Evolutionary conservation across 2,329 filamentous ascomycete genomes (phyloP), one percentile per base, ranked within the genome.

Genomic region (Microdochium trichocladiopsis): DNA sequence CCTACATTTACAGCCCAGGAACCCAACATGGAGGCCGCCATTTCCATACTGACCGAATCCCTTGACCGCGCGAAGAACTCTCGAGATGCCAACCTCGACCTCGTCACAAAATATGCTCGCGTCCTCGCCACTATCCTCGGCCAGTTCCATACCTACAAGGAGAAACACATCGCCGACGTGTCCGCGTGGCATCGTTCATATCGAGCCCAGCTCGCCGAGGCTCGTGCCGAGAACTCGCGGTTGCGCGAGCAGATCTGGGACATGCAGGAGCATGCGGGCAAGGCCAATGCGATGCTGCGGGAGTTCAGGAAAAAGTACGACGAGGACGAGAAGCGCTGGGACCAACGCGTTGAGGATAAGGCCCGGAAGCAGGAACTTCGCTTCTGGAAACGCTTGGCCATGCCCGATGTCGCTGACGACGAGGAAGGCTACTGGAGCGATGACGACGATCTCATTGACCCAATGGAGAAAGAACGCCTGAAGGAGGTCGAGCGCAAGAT

Each of bases 171-270:
- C 47, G 70, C 72, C 49, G 83, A 86, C 61, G 79, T 84, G 18
- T 73, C 79, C 5, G 68, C 79, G 22, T 87, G 83, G 83, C 83
- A 87, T 69, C 79, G 77, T 52, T 83, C 79, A 53, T 87, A 87
- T 71, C 79, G 83, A 8, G 69, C 75, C 24, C 83, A 86, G 68
- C 76, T 87, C 36, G 81, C 82, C 58, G 81, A 84, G 61, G 81
- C 83, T 48, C 81, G 83, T 4, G 79, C 79, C 57, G 83, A 86
- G 69, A 86, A 86, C 61, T 74, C 74, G 55, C 74, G 76, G 2
- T 73, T 86, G 50, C 79, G 83, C 50, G 80, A 84, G 60, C 81
- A 86, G 66, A 83, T 86, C 60, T 83, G 81, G 75, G 80, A 84
- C 58, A 84, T 85, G 80, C 80, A 84, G 61, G 74, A 76, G 41